Base-by-base conservation (phyloP, 371 early-diverging fungal species). In the Saksenaea vasiformis region DNA sequence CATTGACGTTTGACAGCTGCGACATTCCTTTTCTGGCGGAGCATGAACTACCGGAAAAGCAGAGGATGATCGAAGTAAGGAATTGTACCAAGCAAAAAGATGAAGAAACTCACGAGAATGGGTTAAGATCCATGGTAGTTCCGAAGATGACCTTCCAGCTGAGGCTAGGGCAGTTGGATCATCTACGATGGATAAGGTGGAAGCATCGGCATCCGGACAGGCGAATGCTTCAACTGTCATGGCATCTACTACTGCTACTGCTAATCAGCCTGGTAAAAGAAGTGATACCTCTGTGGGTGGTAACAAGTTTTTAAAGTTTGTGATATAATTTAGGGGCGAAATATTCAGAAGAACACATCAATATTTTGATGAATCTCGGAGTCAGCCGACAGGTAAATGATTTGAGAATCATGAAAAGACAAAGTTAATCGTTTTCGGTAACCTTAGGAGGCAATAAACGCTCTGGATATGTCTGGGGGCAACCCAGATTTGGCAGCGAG, bases 21-120 rank as follows among this genome's bases (percentile, higher is more conserved):
- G 89, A 88, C 57, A 90, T 96, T 54, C 89, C 90, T 24, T 98
- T 98, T 75, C 73, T 97, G 58, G 76, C 92, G 10, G 98, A 98
- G 65, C 95, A 96, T 72, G 92, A 94, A 71, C 76, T 96, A 8
- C 97, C 98, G 3, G 89, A 86, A 55, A 80, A 83, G 53, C 88
- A 87, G 13, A 66, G 87, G 39, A 76, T 74, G 62, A 77, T 82
- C 35, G 80, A 82, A 55, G 78, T 73, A 65, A 56, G 39, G 9
- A 55, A 9, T 55, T 17, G n/a, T 10, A 38, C 5, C 37, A 17
- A 34, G 17, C n/a, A 37, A 17, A 34, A 13, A 68, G 35, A 58
- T 59, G 53, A 27, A 68, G 69, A 28, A 65, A 57, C 51, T 68
- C 61, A 10, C 71, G 70, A 43, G 73, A 70, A 56, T 7, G 68